Evolutionary conservation across 176 grass and related monocot genomes (phyloP).

Genomic region (Cymbopogon citratus): DNA sequence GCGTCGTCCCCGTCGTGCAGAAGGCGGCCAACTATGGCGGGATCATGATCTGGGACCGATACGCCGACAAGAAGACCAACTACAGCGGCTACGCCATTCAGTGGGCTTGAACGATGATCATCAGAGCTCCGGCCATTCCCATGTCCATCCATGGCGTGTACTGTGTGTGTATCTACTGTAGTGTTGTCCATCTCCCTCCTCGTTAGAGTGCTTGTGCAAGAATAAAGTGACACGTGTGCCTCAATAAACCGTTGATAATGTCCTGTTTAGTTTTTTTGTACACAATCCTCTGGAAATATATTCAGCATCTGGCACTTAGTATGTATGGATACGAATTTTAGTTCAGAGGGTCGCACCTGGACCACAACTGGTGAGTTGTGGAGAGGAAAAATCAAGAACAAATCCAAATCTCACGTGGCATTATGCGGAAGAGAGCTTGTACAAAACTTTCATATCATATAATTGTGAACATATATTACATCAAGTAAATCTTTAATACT

Average conservation of each 20-base stretch:
- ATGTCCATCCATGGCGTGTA: background rate
- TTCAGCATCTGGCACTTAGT: background rate
- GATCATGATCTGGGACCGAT: slow-evolving; percentile 17
- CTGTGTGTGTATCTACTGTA: no score
- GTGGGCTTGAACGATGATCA: background rate
- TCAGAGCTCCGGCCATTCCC: no score
- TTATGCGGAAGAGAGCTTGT: no score
- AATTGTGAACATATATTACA: no score
- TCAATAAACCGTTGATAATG: background rate
- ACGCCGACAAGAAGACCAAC: slow-evolving; percentile 10
- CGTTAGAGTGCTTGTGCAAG: no score
- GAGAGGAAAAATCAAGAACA: background rate
- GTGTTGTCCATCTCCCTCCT: background rate
- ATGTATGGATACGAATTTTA: background rate
- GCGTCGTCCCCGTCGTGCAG: background rate
- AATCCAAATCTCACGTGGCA: no score
- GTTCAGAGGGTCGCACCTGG: background rate
- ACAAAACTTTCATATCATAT: no score
- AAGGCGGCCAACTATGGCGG: slow-evolving; percentile 23
- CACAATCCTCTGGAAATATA: background rate
- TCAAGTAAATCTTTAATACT: no score
- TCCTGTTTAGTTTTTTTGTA: background rate
- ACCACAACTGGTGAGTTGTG: background rate
- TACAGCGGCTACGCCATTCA: slow-evolving; percentile 5
- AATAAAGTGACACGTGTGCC: no score